phyloP scores from a whole-genome alignment of 768 basidiomycete genomes.

The Termitomyces heimii region DNA sequence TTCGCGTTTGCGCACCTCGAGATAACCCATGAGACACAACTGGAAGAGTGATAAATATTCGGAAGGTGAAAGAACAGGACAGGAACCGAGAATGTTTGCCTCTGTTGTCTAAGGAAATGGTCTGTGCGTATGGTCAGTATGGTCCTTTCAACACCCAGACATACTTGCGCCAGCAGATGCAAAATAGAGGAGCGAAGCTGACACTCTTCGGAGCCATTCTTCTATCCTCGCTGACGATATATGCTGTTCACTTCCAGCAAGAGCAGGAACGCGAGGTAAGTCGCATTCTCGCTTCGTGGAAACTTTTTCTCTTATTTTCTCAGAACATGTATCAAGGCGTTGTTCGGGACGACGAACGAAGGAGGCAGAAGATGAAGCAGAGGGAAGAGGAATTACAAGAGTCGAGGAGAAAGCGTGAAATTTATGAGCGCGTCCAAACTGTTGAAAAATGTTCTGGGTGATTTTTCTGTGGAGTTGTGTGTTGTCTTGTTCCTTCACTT shows the following conservation, averaged over 20 bases:
- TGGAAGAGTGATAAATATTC: slow-evolving; percentile 6
- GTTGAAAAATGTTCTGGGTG: slow-evolving; percentile 18
- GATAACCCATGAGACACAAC: slow-evolving; percentile 29
- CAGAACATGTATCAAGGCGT: slow-evolving; percentile 93
- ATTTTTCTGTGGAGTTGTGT: neutral
- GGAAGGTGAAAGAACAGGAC: slow-evolving; percentile 6
- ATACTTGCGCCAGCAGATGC: slow-evolving; percentile 39
- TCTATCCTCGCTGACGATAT: slow-evolving; percentile 67
- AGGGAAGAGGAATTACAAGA: slow-evolving; percentile 57
- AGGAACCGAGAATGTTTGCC: slow-evolving; percentile 26
- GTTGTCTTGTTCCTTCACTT: neutral
- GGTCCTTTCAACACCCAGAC: neutral
- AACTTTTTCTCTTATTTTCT: slow-evolving; percentile 3
- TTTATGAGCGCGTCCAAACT: slow-evolving; percentile 52
- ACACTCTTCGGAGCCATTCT: slow-evolving; percentile 66
- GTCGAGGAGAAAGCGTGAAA: slow-evolving; percentile 56
- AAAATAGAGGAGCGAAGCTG: slow-evolving; percentile 59
- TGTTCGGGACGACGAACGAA: slow-evolving; percentile 79
- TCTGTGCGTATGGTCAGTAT: slow-evolving; percentile 14
- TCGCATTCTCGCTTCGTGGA: neutral
- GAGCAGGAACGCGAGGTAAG: slow-evolving; percentile 73
- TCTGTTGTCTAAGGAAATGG: slow-evolving; percentile 17
- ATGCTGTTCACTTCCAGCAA: slow-evolving; percentile 88
- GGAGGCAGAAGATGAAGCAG: slow-evolving; percentile 63
- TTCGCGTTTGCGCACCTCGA: slow-evolving; percentile 29